Evolutionary conservation across 2,329 filamentous ascomycete genomes (phyloP), one percentile per base, ranked within the genome.

Genomic region (Hypoxylon sp.): DNA sequence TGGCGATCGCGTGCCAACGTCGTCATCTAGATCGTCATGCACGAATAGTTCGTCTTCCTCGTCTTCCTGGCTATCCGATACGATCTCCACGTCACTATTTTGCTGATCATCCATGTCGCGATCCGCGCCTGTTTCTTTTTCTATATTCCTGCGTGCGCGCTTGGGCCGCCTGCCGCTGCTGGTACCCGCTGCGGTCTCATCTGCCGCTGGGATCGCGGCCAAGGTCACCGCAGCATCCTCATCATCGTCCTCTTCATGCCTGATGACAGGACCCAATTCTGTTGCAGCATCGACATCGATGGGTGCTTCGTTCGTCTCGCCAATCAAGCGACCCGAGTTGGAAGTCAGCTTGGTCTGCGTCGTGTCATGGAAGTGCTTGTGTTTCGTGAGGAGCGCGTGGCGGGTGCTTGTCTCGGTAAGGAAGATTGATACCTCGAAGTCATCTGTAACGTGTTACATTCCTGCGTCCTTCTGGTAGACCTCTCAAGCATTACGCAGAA

Each of bases 351-450:
- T 83, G 1, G 80, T 80, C 59, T 84, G 82, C 0, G 80, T 78
- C 50, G 83, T 87, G 61, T 90, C 86, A 63, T 86, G 84, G 71
- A 94, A 94, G 16, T 88, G 85, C 80, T 97, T 97, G 73, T 92
- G 89, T 78, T 96, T 97, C 60, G 90, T 91, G 62, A 98, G 85
- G 37, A 99, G 83, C 32, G 93, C 92, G 81, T 98, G 96, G 12
- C 94, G 88, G 2, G 91, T 94, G 54, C 88, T 90, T 6, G 91
- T 91, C 78, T 97, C 93, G 47, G 92, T 96, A 70, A 99, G 83
- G 80, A 97, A 98, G 70, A 99, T 91, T 37, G 94, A 92, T 12
- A 97, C 93, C 76, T 98, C 94, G 76, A 97, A 99, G 71, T 97
- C 95, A 78, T 97, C 95, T 96, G 70, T 64, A 29, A 57, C 51